Percentiles rank a stretch among this genome's conserved stretches.
Evolutionary conservation across 768 basidiomycete species (phyloP).

Genomic region (Leccinum boreale): DNA sequence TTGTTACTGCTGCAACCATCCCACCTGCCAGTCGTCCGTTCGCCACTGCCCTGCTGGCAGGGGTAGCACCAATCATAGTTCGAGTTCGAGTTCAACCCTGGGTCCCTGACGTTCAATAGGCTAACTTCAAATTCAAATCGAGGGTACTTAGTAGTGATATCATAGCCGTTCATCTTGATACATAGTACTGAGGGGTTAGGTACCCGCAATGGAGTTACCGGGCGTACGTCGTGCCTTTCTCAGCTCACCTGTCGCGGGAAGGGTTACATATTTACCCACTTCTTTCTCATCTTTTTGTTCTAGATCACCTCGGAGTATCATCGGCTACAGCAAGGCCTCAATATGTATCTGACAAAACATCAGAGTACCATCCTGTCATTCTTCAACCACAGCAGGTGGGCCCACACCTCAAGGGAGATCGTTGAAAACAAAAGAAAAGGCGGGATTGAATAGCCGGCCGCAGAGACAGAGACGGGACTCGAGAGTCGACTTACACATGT

Average conservation of each 20-base stretch:
- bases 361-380: not conserved
- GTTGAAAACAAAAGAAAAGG: not conserved
- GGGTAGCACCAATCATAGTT: not conserved
- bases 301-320: not conserved
- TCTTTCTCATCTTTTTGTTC: not conserved
- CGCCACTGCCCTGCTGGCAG: not conserved
- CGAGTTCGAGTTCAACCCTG: not conserved
- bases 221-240: not conserved
- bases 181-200: not conserved
- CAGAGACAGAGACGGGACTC: too few relatives aligned
- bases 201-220: not conserved
- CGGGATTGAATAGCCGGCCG: too few relatives aligned
- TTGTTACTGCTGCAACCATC: not conserved
- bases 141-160: not conserved
- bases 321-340: not conserved
- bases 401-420: not conserved
- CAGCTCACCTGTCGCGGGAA: not conserved
- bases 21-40: not conserved
- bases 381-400: not conserved
- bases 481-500: not conserved
- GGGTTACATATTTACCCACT: not conserved
- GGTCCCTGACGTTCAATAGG: not conserved
- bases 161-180: not conserved
- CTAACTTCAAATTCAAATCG: not conserved
- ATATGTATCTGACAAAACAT: not conserved